Evolutionary conservation across 345 rosid genomes (phyloP), one percentile per base, ranked within the genome.

Genomic region (Lumnitzera littorea): DNA sequence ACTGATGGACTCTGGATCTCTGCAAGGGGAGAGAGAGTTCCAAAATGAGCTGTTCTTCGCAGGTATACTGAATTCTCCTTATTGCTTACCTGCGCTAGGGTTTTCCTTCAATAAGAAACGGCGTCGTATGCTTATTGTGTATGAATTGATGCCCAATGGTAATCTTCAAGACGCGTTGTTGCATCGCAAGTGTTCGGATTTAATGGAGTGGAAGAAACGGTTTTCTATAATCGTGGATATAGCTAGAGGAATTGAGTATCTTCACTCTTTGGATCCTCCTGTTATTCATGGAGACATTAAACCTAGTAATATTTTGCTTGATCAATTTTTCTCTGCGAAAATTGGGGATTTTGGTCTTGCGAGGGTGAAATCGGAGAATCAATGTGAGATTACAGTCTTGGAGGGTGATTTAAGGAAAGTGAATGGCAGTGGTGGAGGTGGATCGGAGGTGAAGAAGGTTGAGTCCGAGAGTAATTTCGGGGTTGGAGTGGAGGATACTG

Each of bases 1-100:
- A 71, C 82, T 85, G 49, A 89, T 92, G 96, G 98, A 92, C 73
- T 80, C 84, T 6, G 92, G 96, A 12, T 89, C 98, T 14, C 81
- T 92, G 24, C 98, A 92, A 51, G 96, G 96, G 2, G 98, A 92
- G 75, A 69, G 98, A 0, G 98, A 92, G 78, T 92, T 92, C 72
- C 89, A 89, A 48, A 92, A 92, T 82, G 98, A 92, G 80, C 74
- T 92, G 17, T 75, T 75, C 65, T 87, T 92, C 64, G 89, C 91
- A 51, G 85, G 94, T 1, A 81, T 77, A 63, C 77, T 92, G 16
- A 80, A 78, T 2, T 82, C 88, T 15, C 77, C 88, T 23, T 67
- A 62, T 47, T 76, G 85, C 11, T 78, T 89, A 31, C 75, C 94
- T 9, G 94, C 88, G 12, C 67, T 84, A 14, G 98, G 98, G 20